These are phyloP conservation scores for Lasiodiplodia sp. DNA, from an alignment of 2,329 filamentous ascomycete species.

Conservation along the genomic window DNA sequence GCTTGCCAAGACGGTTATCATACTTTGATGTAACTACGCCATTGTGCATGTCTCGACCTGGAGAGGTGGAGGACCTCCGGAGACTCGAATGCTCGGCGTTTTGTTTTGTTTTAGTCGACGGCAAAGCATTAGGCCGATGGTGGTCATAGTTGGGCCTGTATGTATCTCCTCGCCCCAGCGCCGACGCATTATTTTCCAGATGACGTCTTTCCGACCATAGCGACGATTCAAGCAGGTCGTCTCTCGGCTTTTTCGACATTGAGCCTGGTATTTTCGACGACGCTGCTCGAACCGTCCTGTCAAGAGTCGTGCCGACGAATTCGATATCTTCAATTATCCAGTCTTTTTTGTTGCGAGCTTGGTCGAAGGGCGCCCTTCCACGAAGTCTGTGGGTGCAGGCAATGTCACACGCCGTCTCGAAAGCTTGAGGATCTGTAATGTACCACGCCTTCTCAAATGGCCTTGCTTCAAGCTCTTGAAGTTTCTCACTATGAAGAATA, in stretches of 20 bases:
- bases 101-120: background rate
- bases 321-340: constrained; percentile 8
- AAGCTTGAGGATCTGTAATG: constrained; percentile 3
- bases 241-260: constrained; percentile 17
- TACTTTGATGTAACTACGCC: constrained; percentile 14
- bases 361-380: background rate
- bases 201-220: background rate
- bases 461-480: constrained; percentile 7
- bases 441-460: background rate
- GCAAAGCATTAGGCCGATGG: background rate
- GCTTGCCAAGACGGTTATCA: background rate
- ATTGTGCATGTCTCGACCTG: background rate
- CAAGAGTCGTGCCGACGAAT: background rate
- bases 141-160: constrained; percentile 14
- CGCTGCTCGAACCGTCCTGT: background rate
- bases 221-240: background rate
- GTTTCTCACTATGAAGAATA: constrained; percentile 6
- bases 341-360: background rate
- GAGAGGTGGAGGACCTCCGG: background rate
- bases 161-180: constrained; percentile 1
- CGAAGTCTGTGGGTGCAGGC: constrained; percentile 1
- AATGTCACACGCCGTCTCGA: constrained; percentile 1
- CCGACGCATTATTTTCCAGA: background rate
- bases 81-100: background rate
- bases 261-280: background rate